Percentiles rank a stretch among this genome's conserved stretches.
Evolutionary conservation across 768 basidiomycete genomes (phyloP).

Genomic region (Clitopilus passeckerianus): DNA sequence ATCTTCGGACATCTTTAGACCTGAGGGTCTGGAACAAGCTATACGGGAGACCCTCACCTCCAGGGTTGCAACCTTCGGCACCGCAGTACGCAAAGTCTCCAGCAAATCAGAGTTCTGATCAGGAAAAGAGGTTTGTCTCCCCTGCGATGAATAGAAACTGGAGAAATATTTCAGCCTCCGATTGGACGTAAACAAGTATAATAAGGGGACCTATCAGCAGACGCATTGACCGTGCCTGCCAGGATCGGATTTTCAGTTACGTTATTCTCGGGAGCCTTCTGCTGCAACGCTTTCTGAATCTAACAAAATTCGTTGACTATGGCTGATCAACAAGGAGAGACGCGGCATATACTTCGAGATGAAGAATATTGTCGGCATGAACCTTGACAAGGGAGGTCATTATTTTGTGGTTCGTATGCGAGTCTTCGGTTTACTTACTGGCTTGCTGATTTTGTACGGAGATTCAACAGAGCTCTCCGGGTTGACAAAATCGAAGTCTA

Average conservation of each 20-base stretch:
- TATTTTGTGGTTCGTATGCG: slow-evolving; percentile 6
- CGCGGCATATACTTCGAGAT: slow-evolving; percentile 38
- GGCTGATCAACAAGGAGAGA: slow-evolving; percentile 8
- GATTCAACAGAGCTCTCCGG: slow-evolving; percentile 32
- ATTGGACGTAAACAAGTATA: neutral
- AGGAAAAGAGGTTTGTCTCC: slow-evolving; percentile 74
- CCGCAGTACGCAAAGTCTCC: slow-evolving; percentile 42
- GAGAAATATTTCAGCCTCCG: slow-evolving; percentile 4
- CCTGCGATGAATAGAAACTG: slow-evolving; percentile 87
- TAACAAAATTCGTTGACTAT: slow-evolving; percentile 14
- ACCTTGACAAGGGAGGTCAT: slow-evolving; percentile 33
- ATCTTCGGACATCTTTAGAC: slow-evolving; percentile 44
- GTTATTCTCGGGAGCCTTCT: slow-evolving; percentile 13
- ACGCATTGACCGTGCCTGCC: slow-evolving; percentile 59
- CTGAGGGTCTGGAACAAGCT: neutral
- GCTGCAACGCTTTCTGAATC: slow-evolving; percentile 41
- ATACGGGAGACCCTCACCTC: slow-evolving; percentile 42
- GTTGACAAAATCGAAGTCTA: slow-evolving; percentile 68
- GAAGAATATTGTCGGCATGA: slow-evolving; percentile 51
- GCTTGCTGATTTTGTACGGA: slow-evolving; percentile 67
- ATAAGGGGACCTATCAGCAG: slow-evolving; percentile 66
- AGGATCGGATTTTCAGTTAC: slow-evolving; percentile 24
- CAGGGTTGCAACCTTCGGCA: slow-evolving; percentile 55
- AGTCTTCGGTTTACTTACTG: slow-evolving; percentile 33
- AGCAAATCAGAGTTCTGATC: slow-evolving; percentile 69